phyloP scores from a whole-genome alignment of 2,329 filamentous ascomycete genomes.

The Fusarium camptoceras region DNA sequence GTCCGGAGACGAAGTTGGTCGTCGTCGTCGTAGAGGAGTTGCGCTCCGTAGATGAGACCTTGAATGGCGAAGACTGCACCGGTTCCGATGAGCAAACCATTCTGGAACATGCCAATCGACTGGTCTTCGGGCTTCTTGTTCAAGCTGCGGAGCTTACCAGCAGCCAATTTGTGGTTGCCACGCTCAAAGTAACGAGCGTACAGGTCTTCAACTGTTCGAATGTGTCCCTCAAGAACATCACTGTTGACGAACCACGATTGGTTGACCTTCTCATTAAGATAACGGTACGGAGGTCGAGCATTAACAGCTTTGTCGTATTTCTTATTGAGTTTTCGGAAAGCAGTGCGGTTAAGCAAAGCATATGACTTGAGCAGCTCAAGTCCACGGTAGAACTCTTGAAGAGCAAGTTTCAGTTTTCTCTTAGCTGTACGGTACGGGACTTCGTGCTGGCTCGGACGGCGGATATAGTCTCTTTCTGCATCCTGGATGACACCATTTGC shows the following conservation, averaged over 20 bases:
- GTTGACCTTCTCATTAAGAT: constrained; percentile 92
- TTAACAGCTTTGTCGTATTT: constrained; percentile 96
- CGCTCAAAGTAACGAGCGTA: constrained; percentile 95
- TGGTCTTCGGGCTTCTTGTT: constrained; percentile 68
- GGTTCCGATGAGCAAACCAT: constrained; percentile 74
- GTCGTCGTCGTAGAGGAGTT: constrained; percentile 65
- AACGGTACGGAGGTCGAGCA: constrained; percentile 80
- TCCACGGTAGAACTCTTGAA: constrained; percentile 93
- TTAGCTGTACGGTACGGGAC: constrained; percentile 91
- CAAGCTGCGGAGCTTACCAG: constrained; percentile 84
- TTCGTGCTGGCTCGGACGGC: constrained; percentile 60
- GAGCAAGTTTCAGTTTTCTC: constrained; percentile 87
- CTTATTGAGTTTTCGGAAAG: constrained; percentile 97
- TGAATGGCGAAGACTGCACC: constrained; percentile 75
- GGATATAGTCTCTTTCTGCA: constrained; percentile 62
- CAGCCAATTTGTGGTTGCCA: constrained; percentile 91
- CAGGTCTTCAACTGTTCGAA: constrained; percentile 86
- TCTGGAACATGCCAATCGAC: constrained; percentile 69
- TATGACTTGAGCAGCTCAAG: constrained; percentile 94
- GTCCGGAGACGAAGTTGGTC: constrained; percentile 63
- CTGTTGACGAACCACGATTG: constrained; percentile 92
- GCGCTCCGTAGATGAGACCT: constrained; percentile 70
- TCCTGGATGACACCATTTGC: constrained; percentile 49
- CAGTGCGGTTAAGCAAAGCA: constrained; percentile 87
- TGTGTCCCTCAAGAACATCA: constrained; percentile 82